Evolutionary conservation across 1,284 basidiomycete species (phyloP), one percentile per base, ranked within the genome.

Genomic region (Rhodotorula sp.): DNA sequence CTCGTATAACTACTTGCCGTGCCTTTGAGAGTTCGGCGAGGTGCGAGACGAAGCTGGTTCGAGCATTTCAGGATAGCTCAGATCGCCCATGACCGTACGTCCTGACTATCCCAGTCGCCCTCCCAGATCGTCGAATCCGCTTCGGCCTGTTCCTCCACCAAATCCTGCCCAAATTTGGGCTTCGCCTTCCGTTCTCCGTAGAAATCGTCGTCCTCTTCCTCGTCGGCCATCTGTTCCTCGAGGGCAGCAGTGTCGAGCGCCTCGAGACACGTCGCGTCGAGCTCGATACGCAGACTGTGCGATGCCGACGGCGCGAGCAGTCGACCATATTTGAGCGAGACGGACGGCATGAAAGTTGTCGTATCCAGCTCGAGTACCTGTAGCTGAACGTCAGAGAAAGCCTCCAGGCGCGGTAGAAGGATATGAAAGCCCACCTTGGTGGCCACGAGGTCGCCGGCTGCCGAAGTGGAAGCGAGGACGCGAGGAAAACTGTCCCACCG

Each of bases 311-410:
- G 31, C 7, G 62, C 19, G 15, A 74, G 60, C 21, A 75, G 67
- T 7, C 54, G n/a, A n/a, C 76, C 76, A 60, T 71, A 74, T 31
- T 77, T 76, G 54, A 73, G 61, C 43, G 75, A 67, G 61, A 77
- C 52, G 0, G 69, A 59, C 3, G 76, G 76, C 16, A 66, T 48
- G 58, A 73, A 77, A 0, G 73, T 73, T 21, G 59, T 7, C 2
- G 71, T 70, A 58, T 76, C 74, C 14, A 77, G 75, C 61, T 76
- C 76, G 66, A 77, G 70, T 10, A 76, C 63, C 76, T 77, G 60
- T 31, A 10, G 5, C 28, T 45, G 15, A 19, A 10, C 45, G 56
- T 5, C 8, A 14, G 45, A 8, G 21, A 49, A 14, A 19, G 45
- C 3, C 6, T 38, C 16, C 3, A n/a, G 7, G 3, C 3, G 1